Evolutionary conservation across 148 eudicot genomes (phyloP).

Genomic region (Rheum nobile): DNA sequence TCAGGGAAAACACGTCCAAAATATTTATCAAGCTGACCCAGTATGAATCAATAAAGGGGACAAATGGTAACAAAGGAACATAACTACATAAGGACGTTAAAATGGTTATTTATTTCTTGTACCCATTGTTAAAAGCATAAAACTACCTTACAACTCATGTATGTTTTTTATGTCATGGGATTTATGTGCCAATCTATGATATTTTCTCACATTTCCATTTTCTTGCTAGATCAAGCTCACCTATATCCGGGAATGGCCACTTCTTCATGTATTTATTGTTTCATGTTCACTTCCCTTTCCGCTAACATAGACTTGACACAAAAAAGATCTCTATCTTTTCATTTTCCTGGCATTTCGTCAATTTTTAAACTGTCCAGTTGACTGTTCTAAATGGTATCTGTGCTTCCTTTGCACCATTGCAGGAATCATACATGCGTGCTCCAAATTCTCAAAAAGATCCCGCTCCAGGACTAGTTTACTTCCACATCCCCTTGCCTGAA

Average conservation of each 20-base stretch:
- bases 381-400: not conserved
- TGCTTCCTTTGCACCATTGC: constrained; percentile 10
- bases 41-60: not conserved
- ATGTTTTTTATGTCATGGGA: not conserved
- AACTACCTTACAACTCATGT: not conserved
- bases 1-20: not conserved
- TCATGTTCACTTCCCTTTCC: not conserved
- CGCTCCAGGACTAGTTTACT: constrained; percentile 81
- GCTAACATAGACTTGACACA: not conserved
- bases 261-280: not conserved
- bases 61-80: not conserved
- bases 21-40: not conserved
- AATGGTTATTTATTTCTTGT: not conserved
- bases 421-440: constrained; percentile 42
- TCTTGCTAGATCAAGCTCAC: not conserved
- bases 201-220: not conserved
- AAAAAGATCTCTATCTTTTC: not conserved
- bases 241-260: not conserved
- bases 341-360: not conserved
- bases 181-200: not conserved
- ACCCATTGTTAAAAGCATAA: not conserved
- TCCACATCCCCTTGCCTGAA: constrained; percentile 93
- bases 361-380: not conserved
- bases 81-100: too few species aligned
- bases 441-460: constrained; percentile 37